Percentiles rank a stretch among this genome's conserved stretches.
Conservation (phyloP, 208 protist genomes). For the Endotrypanum monterogeii region DNA sequence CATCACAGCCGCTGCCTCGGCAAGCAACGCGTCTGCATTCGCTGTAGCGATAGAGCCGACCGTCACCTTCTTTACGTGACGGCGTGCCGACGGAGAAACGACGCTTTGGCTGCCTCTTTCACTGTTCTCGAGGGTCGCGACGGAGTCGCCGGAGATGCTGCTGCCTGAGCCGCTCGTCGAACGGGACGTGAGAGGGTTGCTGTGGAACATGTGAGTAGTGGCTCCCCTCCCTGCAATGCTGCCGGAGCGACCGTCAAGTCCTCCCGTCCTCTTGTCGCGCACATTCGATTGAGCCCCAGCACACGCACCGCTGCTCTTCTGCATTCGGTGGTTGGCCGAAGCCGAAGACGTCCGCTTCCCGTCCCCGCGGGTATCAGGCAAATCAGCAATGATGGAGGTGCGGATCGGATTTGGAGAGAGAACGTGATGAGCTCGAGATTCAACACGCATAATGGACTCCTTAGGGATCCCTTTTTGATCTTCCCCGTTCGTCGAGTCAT, state of each 20-base stretch:
- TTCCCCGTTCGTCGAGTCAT: background rate
- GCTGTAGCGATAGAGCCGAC: background rate
- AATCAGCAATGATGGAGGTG: background rate
- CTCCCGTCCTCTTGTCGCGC: background rate
- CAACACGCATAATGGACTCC: background rate
- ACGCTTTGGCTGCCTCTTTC: background rate
- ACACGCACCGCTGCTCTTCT: background rate
- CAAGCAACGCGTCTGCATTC: conserved; percentile 9
- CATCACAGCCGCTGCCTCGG: conserved; percentile 16
- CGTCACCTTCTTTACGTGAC: background rate
- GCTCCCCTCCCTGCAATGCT: background rate
- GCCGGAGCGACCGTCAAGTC: background rate
- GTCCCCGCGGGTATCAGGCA: background rate
- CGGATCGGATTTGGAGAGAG: background rate
- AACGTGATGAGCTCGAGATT: background rate
- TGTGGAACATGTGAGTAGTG: background rate
- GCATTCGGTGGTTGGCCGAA: conserved; percentile 2
- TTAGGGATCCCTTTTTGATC: background rate
- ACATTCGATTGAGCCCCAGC: no score
- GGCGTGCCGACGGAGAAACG: background rate
- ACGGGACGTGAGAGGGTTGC: background rate
- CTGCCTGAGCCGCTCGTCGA: background rate
- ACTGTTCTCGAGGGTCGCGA: background rate
- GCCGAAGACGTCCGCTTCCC: background rate
- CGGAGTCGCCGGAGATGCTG: conserved; percentile 2